Percentiles rank a stretch among this genome's conserved stretches.
Evolutionary conservation across 2,329 filamentous ascomycete species (phyloP).

Genomic region (Penicillium oxalicum): DNA sequence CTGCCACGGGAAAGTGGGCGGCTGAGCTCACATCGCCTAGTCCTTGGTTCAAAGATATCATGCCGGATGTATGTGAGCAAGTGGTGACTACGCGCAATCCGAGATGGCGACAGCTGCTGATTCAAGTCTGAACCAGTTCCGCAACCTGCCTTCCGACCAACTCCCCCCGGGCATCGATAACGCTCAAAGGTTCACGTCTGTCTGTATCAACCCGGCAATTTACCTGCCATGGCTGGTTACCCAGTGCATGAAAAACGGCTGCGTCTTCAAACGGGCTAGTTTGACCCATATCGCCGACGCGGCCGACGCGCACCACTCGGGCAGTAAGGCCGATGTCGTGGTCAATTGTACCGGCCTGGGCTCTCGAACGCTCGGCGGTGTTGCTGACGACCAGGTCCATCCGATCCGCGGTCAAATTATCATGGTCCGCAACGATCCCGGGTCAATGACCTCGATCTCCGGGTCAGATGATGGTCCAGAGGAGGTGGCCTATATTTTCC

Average conservation of each 20-base stretch:
- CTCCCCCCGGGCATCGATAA: slow-evolving; percentile 1
- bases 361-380: slow-evolving; percentile 68
- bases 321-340: slow-evolving; percentile 54
- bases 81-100: no score
- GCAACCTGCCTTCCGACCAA: background rate
- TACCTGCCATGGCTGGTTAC: slow-evolving; percentile 2
- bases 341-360: slow-evolving; percentile 79
- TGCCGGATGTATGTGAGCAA: background rate
- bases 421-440: slow-evolving; percentile 68
- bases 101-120: no score
- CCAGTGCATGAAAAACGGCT: background rate
- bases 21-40: slow-evolving; percentile 1
- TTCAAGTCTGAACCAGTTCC: background rate
- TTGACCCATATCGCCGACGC: slow-evolving; percentile 1
- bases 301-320: background rate
- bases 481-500: slow-evolving; percentile 74
- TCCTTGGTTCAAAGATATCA: slow-evolving; percentile 3
- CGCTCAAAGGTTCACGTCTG: slow-evolving; percentile 26
- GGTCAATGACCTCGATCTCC: slow-evolving; percentile 61
- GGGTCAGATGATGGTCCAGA: slow-evolving; percentile 65
- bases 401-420: slow-evolving; percentile 79
- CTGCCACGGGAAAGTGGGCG: slow-evolving; percentile 1
- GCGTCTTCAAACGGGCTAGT: slow-evolving; percentile 1
- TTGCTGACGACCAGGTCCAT: slow-evolving; percentile 63
- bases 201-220: slow-evolving; percentile 8